Evolutionary conservation across 2,329 filamentous ascomycete genomes (phyloP).

Genomic region (Trichoderma asperellum): DNA sequence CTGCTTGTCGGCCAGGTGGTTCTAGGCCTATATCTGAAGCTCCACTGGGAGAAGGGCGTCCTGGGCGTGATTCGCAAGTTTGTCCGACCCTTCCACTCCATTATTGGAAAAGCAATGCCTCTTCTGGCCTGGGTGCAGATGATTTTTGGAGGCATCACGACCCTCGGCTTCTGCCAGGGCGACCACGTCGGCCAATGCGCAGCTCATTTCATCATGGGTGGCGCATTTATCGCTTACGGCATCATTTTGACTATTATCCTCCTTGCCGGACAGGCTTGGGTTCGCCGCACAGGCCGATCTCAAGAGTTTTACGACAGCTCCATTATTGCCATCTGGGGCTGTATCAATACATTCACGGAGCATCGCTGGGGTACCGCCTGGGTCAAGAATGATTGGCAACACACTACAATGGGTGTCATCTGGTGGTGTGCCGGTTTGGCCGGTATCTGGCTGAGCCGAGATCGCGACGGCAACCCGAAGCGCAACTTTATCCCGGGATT

Average conservation of each 20-base stretch:
- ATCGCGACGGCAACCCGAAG: slow-evolving; percentile 81
- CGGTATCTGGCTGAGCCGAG: slow-evolving; percentile 88
- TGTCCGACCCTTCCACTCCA: slow-evolving; percentile 73
- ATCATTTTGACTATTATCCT: slow-evolving; percentile 84
- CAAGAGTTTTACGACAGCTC: slow-evolving; percentile 97
- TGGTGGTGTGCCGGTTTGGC: slow-evolving; percentile 96
- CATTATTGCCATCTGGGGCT: slow-evolving; percentile 92
- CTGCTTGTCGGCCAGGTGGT: slow-evolving; percentile 76
- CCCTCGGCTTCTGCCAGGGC: slow-evolving; percentile 87
- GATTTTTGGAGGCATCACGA: slow-evolving; percentile 91
- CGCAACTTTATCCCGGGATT: slow-evolving; percentile 92
- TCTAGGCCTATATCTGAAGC: slow-evolving; percentile 82
- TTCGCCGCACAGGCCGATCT: slow-evolving; percentile 78
- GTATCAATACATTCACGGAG: slow-evolving; percentile 97
- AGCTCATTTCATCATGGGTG: slow-evolving; percentile 98
- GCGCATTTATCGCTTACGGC: slow-evolving; percentile 92
- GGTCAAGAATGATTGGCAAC: slow-evolving; percentile 93
- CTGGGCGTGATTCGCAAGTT: slow-evolving; percentile 75
- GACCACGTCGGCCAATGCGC: slow-evolving; percentile 91
- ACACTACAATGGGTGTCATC: slow-evolving; percentile 98
- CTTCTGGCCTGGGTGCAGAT: slow-evolving; percentile 90
- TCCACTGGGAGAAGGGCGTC: slow-evolving; percentile 85
- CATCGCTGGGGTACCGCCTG: slow-evolving; percentile 89
- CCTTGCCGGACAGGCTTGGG: slow-evolving; percentile 85
- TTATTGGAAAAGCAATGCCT: slow-evolving; percentile 87